phyloP scores from a whole-genome alignment of 2,329 filamentous ascomycete species.

The Sphaerulina vaccinii region DNA sequence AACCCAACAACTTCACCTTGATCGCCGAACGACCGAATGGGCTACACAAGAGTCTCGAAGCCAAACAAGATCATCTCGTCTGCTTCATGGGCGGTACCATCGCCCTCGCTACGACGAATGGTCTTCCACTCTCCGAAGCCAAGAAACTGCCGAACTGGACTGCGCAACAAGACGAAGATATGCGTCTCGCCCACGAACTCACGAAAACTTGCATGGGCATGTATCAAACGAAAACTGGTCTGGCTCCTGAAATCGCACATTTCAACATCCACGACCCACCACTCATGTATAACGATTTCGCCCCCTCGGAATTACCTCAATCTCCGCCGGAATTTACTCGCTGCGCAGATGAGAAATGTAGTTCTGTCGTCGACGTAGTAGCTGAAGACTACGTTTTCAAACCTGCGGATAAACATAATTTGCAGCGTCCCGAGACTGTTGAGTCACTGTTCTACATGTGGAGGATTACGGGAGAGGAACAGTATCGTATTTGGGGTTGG shows the following conservation, averaged over 20 bases:
- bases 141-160: constrained; percentile 70
- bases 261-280: constrained; percentile 75
- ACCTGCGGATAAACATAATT: constrained; percentile 80
- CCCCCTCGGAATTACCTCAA: constrained; percentile 45
- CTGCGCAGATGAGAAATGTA: constrained; percentile 32
- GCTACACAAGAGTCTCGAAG: constrained; percentile 62
- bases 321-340: constrained; percentile 47
- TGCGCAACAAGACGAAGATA: constrained; percentile 77
- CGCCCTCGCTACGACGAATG: constrained; percentile 80
- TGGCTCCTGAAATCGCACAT: constrained; percentile 93
- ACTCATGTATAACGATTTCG: constrained; percentile 57
- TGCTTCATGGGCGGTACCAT: constrained; percentile 98
- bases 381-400: constrained; percentile 78
- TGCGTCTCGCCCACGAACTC: constrained; percentile 81
- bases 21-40: constrained; percentile 82
- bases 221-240: constrained; percentile 88
- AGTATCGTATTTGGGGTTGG: constrained; percentile 96
- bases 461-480: constrained; percentile 86
- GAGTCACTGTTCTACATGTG: constrained; percentile 98
- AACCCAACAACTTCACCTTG: constrained; percentile 77
- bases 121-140: constrained; percentile 71
- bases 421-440: constrained; percentile 94
- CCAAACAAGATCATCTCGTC: constrained; percentile 97
- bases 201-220: constrained; percentile 98
- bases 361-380: constrained; percentile 58